Percentiles rank a stretch among this genome's conserved stretches.
Conservation (phyloP, 2,329 filamentous ascomycete genomes). For the Talaromyces sp. region DNA sequence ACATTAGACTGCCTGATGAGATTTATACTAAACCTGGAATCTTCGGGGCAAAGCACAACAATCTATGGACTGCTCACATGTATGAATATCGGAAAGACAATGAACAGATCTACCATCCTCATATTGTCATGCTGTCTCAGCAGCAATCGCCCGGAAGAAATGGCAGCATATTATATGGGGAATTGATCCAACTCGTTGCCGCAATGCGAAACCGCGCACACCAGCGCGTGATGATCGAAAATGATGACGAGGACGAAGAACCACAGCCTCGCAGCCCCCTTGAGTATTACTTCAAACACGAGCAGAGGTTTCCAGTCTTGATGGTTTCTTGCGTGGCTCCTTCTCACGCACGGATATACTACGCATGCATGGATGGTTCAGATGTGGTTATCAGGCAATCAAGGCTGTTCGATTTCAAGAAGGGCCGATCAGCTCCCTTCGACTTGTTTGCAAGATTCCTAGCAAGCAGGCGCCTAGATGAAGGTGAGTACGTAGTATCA, state of each 20-base stretch:
- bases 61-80: neutral
- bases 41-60: neutral
- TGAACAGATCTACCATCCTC: neutral
- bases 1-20: neutral
- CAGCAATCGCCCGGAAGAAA: neutral
- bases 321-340: conserved; percentile 1
- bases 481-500: neutral
- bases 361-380: conserved; percentile 11
- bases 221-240: neutral
- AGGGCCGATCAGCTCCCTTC: neutral
- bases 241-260: neutral
- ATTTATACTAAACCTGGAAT: neutral
- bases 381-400: conserved; percentile 7
- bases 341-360: neutral
- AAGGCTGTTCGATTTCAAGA: neutral
- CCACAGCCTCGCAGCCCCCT: neutral
- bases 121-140: neutral
- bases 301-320: neutral
- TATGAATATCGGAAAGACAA: neutral
- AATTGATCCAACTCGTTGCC: neutral
- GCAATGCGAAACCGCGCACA: conserved; percentile 1
- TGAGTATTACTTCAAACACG: neutral
- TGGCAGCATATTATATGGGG: neutral
- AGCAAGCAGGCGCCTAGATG: neutral
- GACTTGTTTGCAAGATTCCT: neutral